Percentiles rank a stretch among this genome's conserved stretches.
phyloP scores from a whole-genome alignment of 768 basidiomycete species.

The Pleurotus tuber-regium region DNA sequence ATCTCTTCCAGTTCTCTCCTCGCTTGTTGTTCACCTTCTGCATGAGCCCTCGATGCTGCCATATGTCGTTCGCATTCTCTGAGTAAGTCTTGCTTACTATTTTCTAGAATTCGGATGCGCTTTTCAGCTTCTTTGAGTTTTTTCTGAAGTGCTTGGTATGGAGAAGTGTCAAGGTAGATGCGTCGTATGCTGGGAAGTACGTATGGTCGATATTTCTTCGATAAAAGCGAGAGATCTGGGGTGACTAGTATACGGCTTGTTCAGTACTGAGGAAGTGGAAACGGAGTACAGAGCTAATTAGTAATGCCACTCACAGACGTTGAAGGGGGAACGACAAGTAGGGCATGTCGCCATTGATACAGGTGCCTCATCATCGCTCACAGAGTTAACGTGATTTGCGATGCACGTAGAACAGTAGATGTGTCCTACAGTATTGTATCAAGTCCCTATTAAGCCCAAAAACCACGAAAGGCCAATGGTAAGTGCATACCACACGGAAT shows the following conservation, averaged over 20 bases:
- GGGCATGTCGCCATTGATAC: slow-evolving; percentile 3
- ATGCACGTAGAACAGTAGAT: slow-evolving; percentile 11
- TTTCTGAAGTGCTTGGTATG: slow-evolving; percentile 22
- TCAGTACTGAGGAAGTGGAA: neutral
- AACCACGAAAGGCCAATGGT: no score
- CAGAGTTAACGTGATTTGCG: slow-evolving; percentile 7
- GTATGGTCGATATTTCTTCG: slow-evolving; percentile 47
- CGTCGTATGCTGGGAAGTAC: slow-evolving; percentile 44
- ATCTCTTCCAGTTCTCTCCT: slow-evolving; percentile 9
- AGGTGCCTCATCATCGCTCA: neutral
- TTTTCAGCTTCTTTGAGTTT: slow-evolving; percentile 35
- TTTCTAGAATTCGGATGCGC: slow-evolving; percentile 34
- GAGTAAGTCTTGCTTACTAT: slow-evolving; percentile 42
- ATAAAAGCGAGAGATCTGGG: slow-evolving; percentile 42
- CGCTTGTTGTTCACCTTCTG: slow-evolving; percentile 27
- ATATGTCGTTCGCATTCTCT: slow-evolving; percentile 40
- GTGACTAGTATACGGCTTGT: no score
- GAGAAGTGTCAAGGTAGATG: slow-evolving; percentile 42
- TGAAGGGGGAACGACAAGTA: neutral
- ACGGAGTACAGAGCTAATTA: slow-evolving; percentile 17
- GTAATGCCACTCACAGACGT: slow-evolving; percentile 23
- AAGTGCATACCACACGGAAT: slow-evolving; percentile 11
- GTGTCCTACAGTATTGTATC: slow-evolving; percentile 4
- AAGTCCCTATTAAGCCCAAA: neutral
- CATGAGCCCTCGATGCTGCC: slow-evolving; percentile 28